phyloP scores from a whole-genome alignment of 371 early-diverging fungal species.

The Mortierella sp. region DNA sequence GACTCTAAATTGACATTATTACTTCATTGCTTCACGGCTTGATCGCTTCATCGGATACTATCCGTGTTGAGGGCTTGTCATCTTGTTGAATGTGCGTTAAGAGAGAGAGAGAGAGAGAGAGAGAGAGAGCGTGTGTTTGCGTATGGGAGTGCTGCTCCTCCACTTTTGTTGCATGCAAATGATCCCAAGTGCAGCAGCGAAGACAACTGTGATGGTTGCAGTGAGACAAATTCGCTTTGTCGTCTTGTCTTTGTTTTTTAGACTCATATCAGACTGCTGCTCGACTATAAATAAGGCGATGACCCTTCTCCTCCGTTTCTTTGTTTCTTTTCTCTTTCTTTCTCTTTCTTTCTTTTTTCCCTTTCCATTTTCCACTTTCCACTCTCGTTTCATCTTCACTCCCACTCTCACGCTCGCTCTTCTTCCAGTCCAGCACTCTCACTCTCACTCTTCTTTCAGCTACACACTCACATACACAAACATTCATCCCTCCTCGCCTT shows the following conservation, averaged over 20 bases:
- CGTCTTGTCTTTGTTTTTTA: neutral
- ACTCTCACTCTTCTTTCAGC: neutral
- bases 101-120: neutral
- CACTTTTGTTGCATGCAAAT: neutral
- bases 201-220: neutral
- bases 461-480: too few species aligned
- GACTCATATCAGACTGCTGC: neutral
- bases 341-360: neutral
- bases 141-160: neutral
- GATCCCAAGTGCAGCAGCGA: neutral
- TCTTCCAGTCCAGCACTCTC: neutral
- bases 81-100: neutral
- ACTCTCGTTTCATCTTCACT: neutral
- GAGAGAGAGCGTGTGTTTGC: neutral
- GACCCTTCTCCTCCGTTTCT: constrained; percentile 42
- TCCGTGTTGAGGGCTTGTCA: neutral
- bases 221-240: constrained; percentile 15
- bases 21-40: neutral
- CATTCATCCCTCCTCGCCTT: too few species aligned
- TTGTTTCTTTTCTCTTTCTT: constrained; percentile 40
- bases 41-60: too few species aligned
- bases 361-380: neutral
- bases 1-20: neutral
- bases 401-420: constrained; percentile 11
- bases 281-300: constrained; percentile 7